These are phyloP conservation scores for Arthrobotrys pseudoclavata DNA, from an alignment of 2,329 filamentous ascomycete genomes.

Conservation along the genomic window DNA sequence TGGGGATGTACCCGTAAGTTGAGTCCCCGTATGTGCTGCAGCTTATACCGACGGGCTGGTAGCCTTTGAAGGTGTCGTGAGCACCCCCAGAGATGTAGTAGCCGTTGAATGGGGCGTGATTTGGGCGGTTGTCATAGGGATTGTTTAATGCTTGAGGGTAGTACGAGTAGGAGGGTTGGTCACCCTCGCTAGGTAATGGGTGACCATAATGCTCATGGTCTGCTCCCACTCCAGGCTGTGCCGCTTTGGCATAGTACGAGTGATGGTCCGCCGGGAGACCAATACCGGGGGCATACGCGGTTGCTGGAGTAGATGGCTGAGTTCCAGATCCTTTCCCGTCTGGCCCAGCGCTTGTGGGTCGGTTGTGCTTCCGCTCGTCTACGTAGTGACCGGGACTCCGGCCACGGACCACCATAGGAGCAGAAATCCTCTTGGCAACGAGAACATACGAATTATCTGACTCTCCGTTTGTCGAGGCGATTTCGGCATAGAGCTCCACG, in stretches of 20 bases:
- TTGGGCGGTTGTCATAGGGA: slow-evolving; percentile 49
- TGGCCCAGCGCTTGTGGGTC: slow-evolving; percentile 78
- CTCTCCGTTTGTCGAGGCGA: slow-evolving; percentile 68
- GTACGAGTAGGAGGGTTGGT: slow-evolving; percentile 50
- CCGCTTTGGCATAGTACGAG: slow-evolving; percentile 60
- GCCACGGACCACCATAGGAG: slow-evolving; percentile 88
- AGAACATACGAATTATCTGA: slow-evolving; percentile 75
- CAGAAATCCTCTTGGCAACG: slow-evolving; percentile 79
- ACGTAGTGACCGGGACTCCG: slow-evolving; percentile 86
- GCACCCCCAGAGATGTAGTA: slow-evolving; percentile 55
- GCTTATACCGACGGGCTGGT: slow-evolving; percentile 54
- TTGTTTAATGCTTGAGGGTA: slow-evolving; percentile 57
- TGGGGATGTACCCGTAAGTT: slow-evolving; percentile 52
- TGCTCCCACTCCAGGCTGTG: slow-evolving; percentile 26
- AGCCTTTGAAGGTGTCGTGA: slow-evolving; percentile 57
- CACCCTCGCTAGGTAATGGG: slow-evolving; percentile 65
- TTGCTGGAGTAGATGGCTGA: slow-evolving; percentile 67
- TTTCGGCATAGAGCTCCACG: slow-evolving; percentile 82
- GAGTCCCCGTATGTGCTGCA: slow-evolving; percentile 55
- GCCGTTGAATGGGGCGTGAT: slow-evolving; percentile 49
- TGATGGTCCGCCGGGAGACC: slow-evolving; percentile 62
- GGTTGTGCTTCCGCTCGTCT: slow-evolving; percentile 75
- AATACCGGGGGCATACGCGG: slow-evolving; percentile 61
- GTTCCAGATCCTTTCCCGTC: slow-evolving; percentile 66
- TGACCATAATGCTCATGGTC: slow-evolving; percentile 67